Evolutionary conservation across 23 red algal genomes (phyloP), one percentile per base, ranked within the genome.

Genomic region (Gracilaria vermiculophylla): DNA sequence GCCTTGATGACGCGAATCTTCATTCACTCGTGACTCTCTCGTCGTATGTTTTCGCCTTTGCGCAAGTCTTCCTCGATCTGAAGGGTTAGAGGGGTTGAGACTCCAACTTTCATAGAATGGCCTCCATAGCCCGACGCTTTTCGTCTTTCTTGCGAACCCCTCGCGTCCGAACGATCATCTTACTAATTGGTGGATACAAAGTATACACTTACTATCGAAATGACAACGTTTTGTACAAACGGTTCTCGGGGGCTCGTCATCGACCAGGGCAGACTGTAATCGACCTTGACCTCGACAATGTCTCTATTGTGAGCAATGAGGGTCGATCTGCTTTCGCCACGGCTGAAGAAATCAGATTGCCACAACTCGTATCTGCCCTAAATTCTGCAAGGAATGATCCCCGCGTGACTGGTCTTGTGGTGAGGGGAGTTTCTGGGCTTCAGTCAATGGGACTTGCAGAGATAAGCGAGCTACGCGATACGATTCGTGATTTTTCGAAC

Each of bases 321-420:
- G 36, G 69, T 19, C 49, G 53, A 35, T 80, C 67, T 23, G 21
- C 80, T 23, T 73, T 93, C 9, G 34, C 36, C 9, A 60, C 80
- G n/a, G 70, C 62, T 35, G 90, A 83, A 15, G 78, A 93, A 69
- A 77, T 93, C 43, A 50, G 67, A 48, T 64, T 93, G 16, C 70
- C 47, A 33, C 45, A 67, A 20, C 67, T 93, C 39, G 60, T 93
- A 25, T 77, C 90, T 61, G 79, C 93, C 4, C 61, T 95, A 27
- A 61, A 81, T 23, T 28, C 64, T 27, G 93, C 93, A 15, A 75
- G 76, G 40, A 33, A 55, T 10, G 93, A 95, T 64, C 93, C 93
- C 1, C 93, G 93, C 39, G 79, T 95, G 44, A 75, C 75, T 60
- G 93, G 85, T 1, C 65, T 95, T 14, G 71, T 93, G 19, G 81